Evolutionary conservation across 2,329 filamentous ascomycete genomes (phyloP), one percentile per base, ranked within the genome.

Genomic region (Colletotrichum sp.): DNA sequence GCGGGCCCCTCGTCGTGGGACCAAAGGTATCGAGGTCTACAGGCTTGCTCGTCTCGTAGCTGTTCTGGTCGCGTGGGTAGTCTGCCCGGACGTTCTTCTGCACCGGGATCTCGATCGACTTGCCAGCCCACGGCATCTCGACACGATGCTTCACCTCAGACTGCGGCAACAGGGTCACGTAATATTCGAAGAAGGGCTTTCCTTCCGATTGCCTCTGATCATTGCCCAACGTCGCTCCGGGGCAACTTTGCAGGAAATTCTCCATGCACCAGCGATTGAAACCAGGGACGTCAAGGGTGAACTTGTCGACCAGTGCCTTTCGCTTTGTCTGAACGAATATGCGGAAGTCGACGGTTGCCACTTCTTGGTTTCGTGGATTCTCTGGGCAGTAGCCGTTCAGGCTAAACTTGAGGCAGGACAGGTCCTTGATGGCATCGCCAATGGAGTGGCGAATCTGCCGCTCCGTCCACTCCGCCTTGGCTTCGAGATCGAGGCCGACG

Each of bases 381-480:
- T 60, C 70, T 5, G 76, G 77, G 18, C 76, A 79, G 6, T 76
- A 75, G 26, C 78, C 77, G 57, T 78, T 77, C 12, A 78, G 18
- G 21, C 66, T 73, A 34, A 79, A 79, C 30, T 77, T 77, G 18
- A 79, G 71, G 24, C 76, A 65, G 36, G 70, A 75, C 52, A 79
- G 78, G 30, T 78, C 66, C 67, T 72, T 75, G 26, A 81, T 68
- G 15, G 79, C 77, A n/a, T 80, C 79, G 57, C 80, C 79, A 16
- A 81, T 78, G n/a, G 78, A 77, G 82, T 81, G 81, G 4, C 85
- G 83, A 67, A 81, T 78, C 77, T 81, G 80, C 18, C 78, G 71
- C 70, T 81, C 80, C 18, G 78, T 81, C 68, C 72, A 79, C 36
- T 80, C 76, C 24, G 78, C 78, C 76, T 80, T 80, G 66, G 79